Evolutionary conservation across 371 early-diverging fungal species (phyloP), one percentile per base, ranked within the genome.

Genomic region (Circinella minor): DNA sequence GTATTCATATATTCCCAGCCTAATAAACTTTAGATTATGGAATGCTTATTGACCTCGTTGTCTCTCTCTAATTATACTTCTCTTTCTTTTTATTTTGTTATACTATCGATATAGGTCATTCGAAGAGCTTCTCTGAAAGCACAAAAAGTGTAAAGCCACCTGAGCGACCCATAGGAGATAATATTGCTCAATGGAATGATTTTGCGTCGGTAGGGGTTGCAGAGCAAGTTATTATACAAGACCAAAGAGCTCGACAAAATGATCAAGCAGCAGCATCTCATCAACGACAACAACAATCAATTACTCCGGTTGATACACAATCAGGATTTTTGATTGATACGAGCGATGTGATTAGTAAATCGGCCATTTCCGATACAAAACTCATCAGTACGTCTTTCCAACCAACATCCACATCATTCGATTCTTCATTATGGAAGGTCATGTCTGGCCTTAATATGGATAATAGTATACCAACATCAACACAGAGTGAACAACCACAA

Each of bases 291-390:
- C 43, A 43, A 43, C 27, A 27, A 43, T 11, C 6, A 43, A 43
- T 11, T 57, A 7, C 57, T 11, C 14, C 34, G 6, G 5, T 34
- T 27, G 57, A 57, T 57, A 9, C 57, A 4, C 57, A 57, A 57
- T 57, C 57, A 4, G 57, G 36, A 7, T 34, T 27, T 34, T 57
- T 57, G 27, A 57, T 57, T 34, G 57, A 57, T 57, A 57, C 57
- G 1, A 57, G 57, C 36, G 57, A 57, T 34, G 57, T 57, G 6
- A n/a, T 57, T 34, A 34, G 13, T 57, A n/a, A n/a, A 43, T 43
- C 43, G 27, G 15, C 2, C 51, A 51, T 17, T 14, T 51, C 15
- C 5, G n/a, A 51, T n/a, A 13, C 51, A n/a, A 51, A 51, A 51
- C 51, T 15, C n/a, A 51, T 15, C 15, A 55, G n/a, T 10, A 5